phyloP scores from a whole-genome alignment of 371 early-diverging fungal genomes.

The Aphelidium insulamus region DNA sequence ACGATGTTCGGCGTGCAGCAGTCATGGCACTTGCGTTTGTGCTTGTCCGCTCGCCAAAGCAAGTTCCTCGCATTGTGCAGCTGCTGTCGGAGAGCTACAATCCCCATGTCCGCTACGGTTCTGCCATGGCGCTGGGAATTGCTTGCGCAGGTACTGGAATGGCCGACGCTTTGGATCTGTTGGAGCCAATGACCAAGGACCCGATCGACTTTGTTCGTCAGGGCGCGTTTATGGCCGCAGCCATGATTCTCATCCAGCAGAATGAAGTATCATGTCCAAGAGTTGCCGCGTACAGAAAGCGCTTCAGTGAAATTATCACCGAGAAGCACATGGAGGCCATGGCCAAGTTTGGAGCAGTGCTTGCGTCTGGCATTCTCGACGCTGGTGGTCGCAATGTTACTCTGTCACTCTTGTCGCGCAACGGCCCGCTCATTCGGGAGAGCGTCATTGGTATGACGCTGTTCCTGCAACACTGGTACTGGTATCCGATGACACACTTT shows the following conservation, averaged over 20 bases:
- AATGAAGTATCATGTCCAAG: conserved; percentile 60
- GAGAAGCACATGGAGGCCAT: conserved; percentile 84
- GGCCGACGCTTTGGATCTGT: conserved; percentile 72
- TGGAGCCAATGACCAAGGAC: conserved; percentile 96
- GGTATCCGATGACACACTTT: conserved; percentile 96
- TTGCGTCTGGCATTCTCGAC: conserved; percentile 95
- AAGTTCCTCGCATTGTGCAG: conserved; percentile 91
- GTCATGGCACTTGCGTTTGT: conserved; percentile 94
- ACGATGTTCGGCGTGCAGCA: conserved; percentile 95
- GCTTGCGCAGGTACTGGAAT: conserved; percentile 91
- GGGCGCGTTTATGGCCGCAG: conserved; percentile 90
- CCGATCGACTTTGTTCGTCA: conserved; percentile 94
- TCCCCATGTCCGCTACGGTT: conserved; percentile 94
- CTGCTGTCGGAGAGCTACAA: conserved; percentile 93
- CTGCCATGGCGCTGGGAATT: conserved; percentile 92
- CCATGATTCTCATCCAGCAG: conserved; percentile 94
- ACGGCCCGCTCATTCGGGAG: conserved; percentile 72
- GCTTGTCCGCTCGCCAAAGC: conserved; percentile 62
- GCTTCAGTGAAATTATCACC: conserved; percentile 66
- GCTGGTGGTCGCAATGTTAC: conserved; percentile 94
- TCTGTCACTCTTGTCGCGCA: conserved; percentile 69
- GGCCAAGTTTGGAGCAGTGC: conserved; percentile 92
- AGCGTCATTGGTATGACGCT: conserved; percentile 90
- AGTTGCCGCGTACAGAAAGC: conserved; percentile 54
- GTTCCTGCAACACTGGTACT: conserved; percentile 98